Percentiles rank a stretch among this genome's conserved stretches.
Evolutionary conservation across 106 monocot genomes (phyloP).

Genomic region (Agapanthus africanus): DNA sequence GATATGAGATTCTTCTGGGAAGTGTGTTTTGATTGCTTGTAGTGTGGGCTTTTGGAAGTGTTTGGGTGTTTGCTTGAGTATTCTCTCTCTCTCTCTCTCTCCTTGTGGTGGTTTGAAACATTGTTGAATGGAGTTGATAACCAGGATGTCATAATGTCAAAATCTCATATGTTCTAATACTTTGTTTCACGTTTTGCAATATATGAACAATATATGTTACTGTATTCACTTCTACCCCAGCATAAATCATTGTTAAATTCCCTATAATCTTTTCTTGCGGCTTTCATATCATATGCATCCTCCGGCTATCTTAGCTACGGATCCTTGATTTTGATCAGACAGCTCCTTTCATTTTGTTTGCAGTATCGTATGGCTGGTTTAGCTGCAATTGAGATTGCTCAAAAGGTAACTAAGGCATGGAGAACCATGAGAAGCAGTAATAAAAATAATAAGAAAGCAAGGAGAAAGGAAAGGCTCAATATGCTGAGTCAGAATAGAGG

Average conservation of each 20-base stretch:
- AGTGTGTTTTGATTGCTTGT: too few species aligned
- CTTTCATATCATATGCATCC: not conserved
- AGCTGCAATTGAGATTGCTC: conserved; percentile 94
- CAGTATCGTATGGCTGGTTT: conserved; percentile 93
- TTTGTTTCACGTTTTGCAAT: too few species aligned
- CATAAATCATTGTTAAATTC: not conserved
- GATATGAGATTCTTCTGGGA: too few species aligned
- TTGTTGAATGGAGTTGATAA: too few species aligned
- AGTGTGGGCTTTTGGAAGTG: too few species aligned
- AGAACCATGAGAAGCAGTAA: conserved; percentile 45
- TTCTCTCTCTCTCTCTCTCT: too few species aligned
- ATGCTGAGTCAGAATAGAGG: conserved; percentile 71
- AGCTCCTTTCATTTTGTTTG: conserved; percentile 8
- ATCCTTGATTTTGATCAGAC: not conserved
- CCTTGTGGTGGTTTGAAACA: too few species aligned
- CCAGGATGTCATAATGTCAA: too few species aligned
- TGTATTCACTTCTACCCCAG: too few species aligned
- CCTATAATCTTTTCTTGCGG: not conserved
- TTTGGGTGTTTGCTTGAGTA: too few species aligned
- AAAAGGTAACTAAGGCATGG: conserved; percentile 78
- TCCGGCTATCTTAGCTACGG: not conserved
- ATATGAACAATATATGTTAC: too few species aligned
- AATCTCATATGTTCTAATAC: too few species aligned
- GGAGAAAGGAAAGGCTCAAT: conserved; percentile 55
- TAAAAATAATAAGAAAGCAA: conserved; percentile 62